These are phyloP conservation scores for Cercophora samala DNA, from an alignment of 495 filamentous ascomycete species.

Conservation along the genomic window DNA sequence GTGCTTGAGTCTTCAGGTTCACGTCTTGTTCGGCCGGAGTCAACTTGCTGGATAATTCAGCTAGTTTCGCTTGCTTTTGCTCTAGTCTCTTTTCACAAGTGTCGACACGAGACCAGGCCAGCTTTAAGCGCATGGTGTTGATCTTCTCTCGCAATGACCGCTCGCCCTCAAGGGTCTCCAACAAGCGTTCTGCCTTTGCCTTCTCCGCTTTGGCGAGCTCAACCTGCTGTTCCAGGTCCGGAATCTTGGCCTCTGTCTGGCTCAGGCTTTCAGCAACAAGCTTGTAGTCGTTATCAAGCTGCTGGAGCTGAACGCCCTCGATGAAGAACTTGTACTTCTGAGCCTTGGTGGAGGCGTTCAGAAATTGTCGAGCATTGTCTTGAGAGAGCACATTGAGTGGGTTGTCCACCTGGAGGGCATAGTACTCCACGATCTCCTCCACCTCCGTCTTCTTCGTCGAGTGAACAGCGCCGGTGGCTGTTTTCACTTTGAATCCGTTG, in stretches of 20 bases:
- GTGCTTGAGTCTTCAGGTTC: constrained; percentile 28
- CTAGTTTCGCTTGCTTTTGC: constrained; percentile 30
- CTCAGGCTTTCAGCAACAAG: constrained; percentile 58
- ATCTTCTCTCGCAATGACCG: constrained; percentile 53
- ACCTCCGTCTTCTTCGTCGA: constrained; percentile 83
- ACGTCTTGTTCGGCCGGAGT: constrained; percentile 24
- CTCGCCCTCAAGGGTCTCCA: constrained; percentile 58
- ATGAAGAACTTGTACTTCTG: constrained; percentile 98
- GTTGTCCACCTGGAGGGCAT: constrained; percentile 91
- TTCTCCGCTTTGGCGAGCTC: constrained; percentile 46
- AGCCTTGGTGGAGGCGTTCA: constrained; percentile 72
- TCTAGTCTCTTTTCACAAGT: constrained; percentile 38
- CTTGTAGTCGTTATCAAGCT: constrained; percentile 86
- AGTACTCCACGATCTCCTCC: constrained; percentile 92
- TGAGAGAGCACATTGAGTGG: constrained; percentile 97
- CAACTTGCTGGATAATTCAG: constrained; percentile 33
- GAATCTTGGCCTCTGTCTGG: constrained; percentile 44
- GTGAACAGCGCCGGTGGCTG: constrained; percentile 62
- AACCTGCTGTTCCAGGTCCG: constrained; percentile 59
- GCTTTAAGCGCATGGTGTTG: constrained; percentile 51
- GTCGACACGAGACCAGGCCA: constrained; percentile 70
- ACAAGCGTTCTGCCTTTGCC: constrained; percentile 42
- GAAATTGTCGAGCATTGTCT: constrained; percentile 89
- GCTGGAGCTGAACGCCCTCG: constrained; percentile 89
- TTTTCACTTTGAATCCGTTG: constrained; percentile 86